These are phyloP conservation scores for Chaetomium olivaceum DNA, from an alignment of 2,329 filamentous ascomycete species.

Conservation along the genomic window DNA sequence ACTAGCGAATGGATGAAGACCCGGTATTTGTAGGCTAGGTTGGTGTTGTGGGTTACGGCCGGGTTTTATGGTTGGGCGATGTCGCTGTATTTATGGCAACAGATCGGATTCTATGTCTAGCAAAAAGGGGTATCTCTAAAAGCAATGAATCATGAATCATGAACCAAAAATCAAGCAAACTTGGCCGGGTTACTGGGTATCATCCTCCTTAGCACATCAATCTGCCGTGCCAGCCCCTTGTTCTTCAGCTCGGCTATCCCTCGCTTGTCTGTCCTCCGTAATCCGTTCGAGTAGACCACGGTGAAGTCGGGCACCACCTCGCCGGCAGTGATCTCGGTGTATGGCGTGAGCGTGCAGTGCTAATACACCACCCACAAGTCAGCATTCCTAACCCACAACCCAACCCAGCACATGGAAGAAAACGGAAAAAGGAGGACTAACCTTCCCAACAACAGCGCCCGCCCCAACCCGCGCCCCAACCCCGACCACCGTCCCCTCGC, in stretches of 20 bases:
- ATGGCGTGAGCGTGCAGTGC: slow-evolving; percentile 70
- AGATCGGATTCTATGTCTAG: background rate
- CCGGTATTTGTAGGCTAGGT: slow-evolving; percentile 59
- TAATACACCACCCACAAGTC: slow-evolving; percentile 35
- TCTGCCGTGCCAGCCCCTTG: slow-evolving; percentile 65
- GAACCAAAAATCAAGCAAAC: slow-evolving; percentile 40
- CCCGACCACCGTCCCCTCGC: slow-evolving; percentile 62
- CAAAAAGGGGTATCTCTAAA: slow-evolving; percentile 18
- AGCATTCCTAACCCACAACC: background rate
- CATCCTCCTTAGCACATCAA: slow-evolving; percentile 65
- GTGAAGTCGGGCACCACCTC: slow-evolving; percentile 65
- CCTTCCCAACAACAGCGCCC: slow-evolving; percentile 64
- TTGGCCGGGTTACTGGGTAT: slow-evolving; percentile 64
- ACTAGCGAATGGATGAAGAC: slow-evolving; percentile 90
- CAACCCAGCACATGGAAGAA: too few relatives aligned
- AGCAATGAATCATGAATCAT: slow-evolving; percentile 28
- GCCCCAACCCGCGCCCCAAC: slow-evolving; percentile 60
- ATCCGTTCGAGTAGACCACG: slow-evolving; percentile 67
- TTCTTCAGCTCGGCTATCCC: slow-evolving; percentile 64
- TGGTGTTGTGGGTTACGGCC: background rate
- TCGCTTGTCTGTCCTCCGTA: slow-evolving; percentile 58
- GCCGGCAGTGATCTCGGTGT: slow-evolving; percentile 58
- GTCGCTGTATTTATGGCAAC: background rate
- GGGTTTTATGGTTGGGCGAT: background rate
- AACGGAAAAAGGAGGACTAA: slow-evolving; percentile 38